Evolutionary conservation across 2,329 filamentous ascomycete genomes (phyloP).

Genomic region (Penicillium vulpinum): DNA sequence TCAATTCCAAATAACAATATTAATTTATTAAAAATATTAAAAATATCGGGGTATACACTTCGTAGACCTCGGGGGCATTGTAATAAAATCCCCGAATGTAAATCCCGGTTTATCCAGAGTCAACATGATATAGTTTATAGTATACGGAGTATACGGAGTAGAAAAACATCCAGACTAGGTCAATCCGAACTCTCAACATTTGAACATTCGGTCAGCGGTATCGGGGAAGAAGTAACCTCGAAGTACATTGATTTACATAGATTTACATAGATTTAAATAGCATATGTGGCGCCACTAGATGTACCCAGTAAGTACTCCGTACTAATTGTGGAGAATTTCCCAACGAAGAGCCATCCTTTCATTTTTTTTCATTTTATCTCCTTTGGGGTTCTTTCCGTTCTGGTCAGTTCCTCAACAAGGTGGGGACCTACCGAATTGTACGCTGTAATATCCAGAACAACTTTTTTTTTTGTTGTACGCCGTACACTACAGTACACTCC

Average conservation of each 20-base stretch:
- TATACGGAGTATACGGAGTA: too few relatives aligned
- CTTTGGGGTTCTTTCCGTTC: slow-evolving; percentile 5
- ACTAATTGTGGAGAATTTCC: slow-evolving; percentile 5
- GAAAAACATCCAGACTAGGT: too few relatives aligned
- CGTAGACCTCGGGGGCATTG: too few relatives aligned
- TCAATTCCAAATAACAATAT: too few relatives aligned
- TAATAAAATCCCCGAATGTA: too few relatives aligned
- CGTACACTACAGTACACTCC: slow-evolving; percentile 26
- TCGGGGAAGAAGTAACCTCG: background rate
- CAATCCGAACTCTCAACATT: too few relatives aligned
- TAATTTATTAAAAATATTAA: too few relatives aligned
- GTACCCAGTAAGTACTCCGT: slow-evolving; percentile 1
- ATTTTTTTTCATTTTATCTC: background rate
- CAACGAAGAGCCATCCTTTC: slow-evolving; percentile 15
- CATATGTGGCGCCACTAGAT: background rate
- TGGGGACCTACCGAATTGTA: slow-evolving; percentile 27
- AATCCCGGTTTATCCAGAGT: too few relatives aligned
- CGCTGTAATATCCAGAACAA: slow-evolving; percentile 32
- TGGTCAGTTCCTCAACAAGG: slow-evolving; percentile 19
- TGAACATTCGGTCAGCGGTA: background rate
- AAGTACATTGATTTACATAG: too few relatives aligned
- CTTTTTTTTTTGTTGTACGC: slow-evolving; percentile 23
- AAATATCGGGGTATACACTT: too few relatives aligned
- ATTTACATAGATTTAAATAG: too few relatives aligned
- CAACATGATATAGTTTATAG: too few relatives aligned